Evolutionary conservation across 176 grass and related monocot species (phyloP), one percentile per base, ranked within the genome.

Genomic region (Aegilops bicornis): DNA sequence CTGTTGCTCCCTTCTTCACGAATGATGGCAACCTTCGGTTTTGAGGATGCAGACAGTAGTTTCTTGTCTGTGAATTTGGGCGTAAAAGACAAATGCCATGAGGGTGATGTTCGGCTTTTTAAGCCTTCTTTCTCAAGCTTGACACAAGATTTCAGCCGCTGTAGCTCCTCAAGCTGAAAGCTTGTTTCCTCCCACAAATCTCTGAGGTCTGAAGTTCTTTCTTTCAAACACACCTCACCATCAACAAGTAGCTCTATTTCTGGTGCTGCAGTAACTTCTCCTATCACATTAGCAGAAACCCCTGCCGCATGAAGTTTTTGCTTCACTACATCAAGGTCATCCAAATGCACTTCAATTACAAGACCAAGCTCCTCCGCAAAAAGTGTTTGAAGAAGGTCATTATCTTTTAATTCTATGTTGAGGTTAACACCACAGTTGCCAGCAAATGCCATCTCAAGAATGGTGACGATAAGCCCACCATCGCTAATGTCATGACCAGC

Each of bases 1-100:
- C 96, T 89, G 76, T 98, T 98, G 86, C 93, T 98, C 22, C 96
- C 93, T 92, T 98, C 96, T 88, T 96, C 96, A 63, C 96, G 88
- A 94, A 98, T 95, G 82, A 98, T 85, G 54, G 93, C 96, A 7
- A 98, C 90, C 82, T 92, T 96, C 4, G 93, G 96, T 79, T 98
- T 98, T 1, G 66, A 76, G 69, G 90, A 82, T 84, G 90, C 66
- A 91, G 43, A 36, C 65, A 94, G 27, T 50, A 94, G 65, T 75
- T 94, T 88, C 36, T 73, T 72, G 42, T 96, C 82, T 59, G 92
- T 92, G 80, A 92, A 94, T 45, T 82, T 86, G 20, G 93, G 93
- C 12, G 59, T 88, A 82, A 96, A 98, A 81, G 92, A 94, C 15
- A 96, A 59, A 71, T 82, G 81, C 96, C 96, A 98, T 23, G 66